These are phyloP conservation scores for Monilinia fructigena DNA, from an alignment of 2,329 filamentous ascomycete species.

Conservation along the genomic window DNA sequence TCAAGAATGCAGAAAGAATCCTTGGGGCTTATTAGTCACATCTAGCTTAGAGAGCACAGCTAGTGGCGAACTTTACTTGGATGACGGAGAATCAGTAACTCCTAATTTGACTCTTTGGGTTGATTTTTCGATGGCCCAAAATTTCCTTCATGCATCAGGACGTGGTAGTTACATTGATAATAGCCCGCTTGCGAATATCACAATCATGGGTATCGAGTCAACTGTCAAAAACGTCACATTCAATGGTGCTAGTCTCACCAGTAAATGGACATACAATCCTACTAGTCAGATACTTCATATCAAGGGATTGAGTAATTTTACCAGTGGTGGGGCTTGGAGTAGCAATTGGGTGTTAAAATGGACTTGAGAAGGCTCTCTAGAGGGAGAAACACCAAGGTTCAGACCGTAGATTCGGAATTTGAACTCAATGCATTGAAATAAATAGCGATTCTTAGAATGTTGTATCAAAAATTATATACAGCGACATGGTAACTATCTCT, in stretches of 20 bases:
- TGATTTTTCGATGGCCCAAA: conserved; percentile 46
- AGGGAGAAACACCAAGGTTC: too few relatives aligned
- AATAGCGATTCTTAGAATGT: too few relatives aligned
- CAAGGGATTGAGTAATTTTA: conserved; percentile 49
- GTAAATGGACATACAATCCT: conserved; percentile 50
- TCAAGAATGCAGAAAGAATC: conserved; percentile 57
- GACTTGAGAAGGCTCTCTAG: conserved; percentile 33
- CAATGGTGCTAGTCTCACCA: conserved; percentile 48
- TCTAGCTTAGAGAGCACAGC: conserved; percentile 56
- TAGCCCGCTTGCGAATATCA: conserved; percentile 61
- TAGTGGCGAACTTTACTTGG: conserved; percentile 64
- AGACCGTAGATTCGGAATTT: too few relatives aligned
- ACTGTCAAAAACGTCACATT: conserved; percentile 49
- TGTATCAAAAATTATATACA: too few relatives aligned
- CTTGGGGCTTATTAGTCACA: conserved; percentile 66
- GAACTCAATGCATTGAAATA: too few relatives aligned
- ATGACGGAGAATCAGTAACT: conserved; percentile 68
- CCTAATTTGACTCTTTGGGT: conserved; percentile 57
- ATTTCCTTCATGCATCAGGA: conserved; percentile 49
- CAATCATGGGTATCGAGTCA: conserved; percentile 56
- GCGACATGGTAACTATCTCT: too few relatives aligned
- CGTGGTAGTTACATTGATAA: conserved; percentile 54
- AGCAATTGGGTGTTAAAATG: conserved; percentile 57
- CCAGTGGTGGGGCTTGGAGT: conserved; percentile 56
- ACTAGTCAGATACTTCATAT: conserved; percentile 51